Base-by-base conservation (phyloP, 768 basidiomycete genomes). In the Mycena floridula region DNA sequence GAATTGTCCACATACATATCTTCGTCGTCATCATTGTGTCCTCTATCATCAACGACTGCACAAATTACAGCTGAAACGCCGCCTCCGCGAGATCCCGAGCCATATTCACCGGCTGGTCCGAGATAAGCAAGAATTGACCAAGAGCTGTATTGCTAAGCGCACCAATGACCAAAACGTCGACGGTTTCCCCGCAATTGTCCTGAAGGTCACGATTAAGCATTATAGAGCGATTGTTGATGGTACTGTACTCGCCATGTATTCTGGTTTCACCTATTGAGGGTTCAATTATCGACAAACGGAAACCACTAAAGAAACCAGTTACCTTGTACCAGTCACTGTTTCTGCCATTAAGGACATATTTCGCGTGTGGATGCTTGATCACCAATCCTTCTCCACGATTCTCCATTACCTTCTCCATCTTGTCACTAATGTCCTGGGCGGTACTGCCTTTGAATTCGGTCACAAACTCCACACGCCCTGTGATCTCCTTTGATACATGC, bases 301-400 rank as follows among this genome's bases (percentile, higher is more conserved):
- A 5, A 24, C 30, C 9, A 24, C 30, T 9, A 12, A 37, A 42
- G 39, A 16, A 37, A 44, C 18, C 8, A 43, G 22, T n/a, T 35
- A 83, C 85, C 68, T 99, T 99, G 56, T 95, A 81, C 95, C 96
- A 99, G 54, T 89, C 85, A 60, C 81, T 77, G 54, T 87, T 90
- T 47, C 96, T 73, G 1, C 89, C 91, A 53, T 94, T 93, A 35
- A 96, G 67, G 11, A 80, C 71, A 61, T 99, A 99, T 49, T 82
- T 74, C 0, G 86, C 79, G 20, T 76, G 65, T 0, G 84, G 83
- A 52, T 92, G 85, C 61, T 99, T 99, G 47, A 98, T 75, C 7
- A 98, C 86, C 11, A 99, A 67, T 0, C 96, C 96, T 62, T 98
- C 96, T 3, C 96, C 96, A 44, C 90, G 81, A 16, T 72, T 62